Evolutionary conservation across 1,284 basidiomycete genomes (phyloP), one percentile per base, ranked within the genome.

Genomic region (Melanopsichium pennsylvanicum): DNA sequence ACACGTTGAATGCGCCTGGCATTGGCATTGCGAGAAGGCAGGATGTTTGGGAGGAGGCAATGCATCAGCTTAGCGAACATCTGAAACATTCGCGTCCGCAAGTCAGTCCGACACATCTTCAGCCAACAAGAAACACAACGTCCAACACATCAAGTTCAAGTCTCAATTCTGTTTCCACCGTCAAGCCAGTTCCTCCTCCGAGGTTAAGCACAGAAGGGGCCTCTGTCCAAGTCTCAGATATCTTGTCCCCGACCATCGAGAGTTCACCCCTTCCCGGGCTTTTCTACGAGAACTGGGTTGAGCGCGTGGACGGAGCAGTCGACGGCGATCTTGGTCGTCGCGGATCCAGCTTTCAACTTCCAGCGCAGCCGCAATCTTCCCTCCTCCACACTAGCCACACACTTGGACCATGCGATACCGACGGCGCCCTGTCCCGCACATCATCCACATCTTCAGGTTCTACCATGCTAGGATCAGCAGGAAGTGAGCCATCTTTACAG

Each of bases 241-340:
- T 29, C 27, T 8, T 13, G 7, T 23, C 35, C 4, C 16, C 45
- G 8, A 13, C 13, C 3, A 16, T 27, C 6, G n/a, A 45, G 0
- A 61, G 46, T 34, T 54, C 47, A 2, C 51, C 59, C 4, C 32
- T 55, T 2, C 39, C 59, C 2, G 52, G 60, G 1, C 41, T 63
- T 1, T 63, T 63, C 25, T 52, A 63, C 36, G 60, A 51, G 3
- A 36, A 21, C 12, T 63, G 60, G 60, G 60, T 48, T 5, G 52
- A 57, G 26, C 26, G 29, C 4, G 52, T 56, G 4, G 48, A 63
- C 15, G 48, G 42, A 0, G 52, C 22, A 7, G 27, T 63, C 12
- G 35, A 63, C 11, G 60, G 60, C 10, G 47, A 63, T 3, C 60
- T 63, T 12, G 60, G 60, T 15, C 18, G 48, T 12, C 38, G 42